phyloP scores from a whole-genome alignment of 805 yeast genomes.

The Kazachstania kunashirensis region DNA sequence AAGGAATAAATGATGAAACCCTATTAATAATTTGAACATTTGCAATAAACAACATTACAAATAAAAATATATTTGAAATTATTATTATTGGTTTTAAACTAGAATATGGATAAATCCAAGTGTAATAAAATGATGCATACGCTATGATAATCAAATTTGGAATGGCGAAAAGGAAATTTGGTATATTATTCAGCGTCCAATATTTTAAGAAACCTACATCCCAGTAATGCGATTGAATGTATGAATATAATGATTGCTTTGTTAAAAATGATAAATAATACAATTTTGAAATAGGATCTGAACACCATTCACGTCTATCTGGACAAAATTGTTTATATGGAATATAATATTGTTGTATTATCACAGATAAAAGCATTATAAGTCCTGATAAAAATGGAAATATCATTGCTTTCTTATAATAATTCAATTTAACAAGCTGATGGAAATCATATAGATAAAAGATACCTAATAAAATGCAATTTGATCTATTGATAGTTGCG shows the following conservation, averaged over 20 bases:
- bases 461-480: conserved; percentile 64
- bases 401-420: conserved; percentile 14
- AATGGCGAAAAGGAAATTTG: conserved; percentile 66
- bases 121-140: conserved; percentile 34
- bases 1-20: conserved; percentile 66
- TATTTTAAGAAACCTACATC: conserved; percentile 68
- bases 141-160: conserved; percentile 51
- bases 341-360: conserved; percentile 35
- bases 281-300: no score
- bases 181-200: conserved; percentile 75
- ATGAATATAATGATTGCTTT: conserved; percentile 43
- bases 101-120: conserved; percentile 29
- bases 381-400: conserved; percentile 47
- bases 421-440: conserved; percentile 12
- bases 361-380: conserved; percentile 38
- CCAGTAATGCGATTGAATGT: conserved; percentile 80
- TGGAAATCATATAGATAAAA: conserved; percentile 50
- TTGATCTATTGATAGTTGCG: conserved; percentile 62
- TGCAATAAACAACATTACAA: conserved; percentile 51
- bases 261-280: conserved; percentile 25
- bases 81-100: conserved; percentile 33
- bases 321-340: conserved; percentile 63
- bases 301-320: conserved; percentile 72
- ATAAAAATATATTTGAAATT: conserved; percentile 36
- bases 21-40: conserved; percentile 83